Evolutionary conservation across 2,329 filamentous ascomycete genomes (phyloP).

Genomic region (Pseudogymnoascus sp.): DNA sequence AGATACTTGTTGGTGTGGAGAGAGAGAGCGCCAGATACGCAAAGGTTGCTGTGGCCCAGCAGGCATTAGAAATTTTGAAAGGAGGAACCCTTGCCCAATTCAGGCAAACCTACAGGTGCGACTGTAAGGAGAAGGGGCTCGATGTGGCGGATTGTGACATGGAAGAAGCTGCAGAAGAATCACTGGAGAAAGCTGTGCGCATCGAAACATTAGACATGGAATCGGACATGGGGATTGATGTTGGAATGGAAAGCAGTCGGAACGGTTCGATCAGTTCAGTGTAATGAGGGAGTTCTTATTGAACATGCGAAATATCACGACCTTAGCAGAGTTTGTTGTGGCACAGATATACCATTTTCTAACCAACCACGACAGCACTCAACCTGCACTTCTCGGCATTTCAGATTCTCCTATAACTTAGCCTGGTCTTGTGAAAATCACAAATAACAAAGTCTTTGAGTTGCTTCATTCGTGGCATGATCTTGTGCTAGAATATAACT

Average conservation of each 20-base stretch:
- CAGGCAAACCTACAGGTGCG: conserved; percentile 51
- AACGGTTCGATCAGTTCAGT: neutral
- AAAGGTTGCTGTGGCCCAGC: conserved; percentile 58
- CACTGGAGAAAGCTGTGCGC: neutral
- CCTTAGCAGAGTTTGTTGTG: neutral
- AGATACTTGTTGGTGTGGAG: conserved; percentile 54
- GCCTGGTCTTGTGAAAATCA: neutral
- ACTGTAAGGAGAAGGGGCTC: conserved; percentile 41
- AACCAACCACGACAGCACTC: neutral
- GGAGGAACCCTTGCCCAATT: conserved; percentile 49
- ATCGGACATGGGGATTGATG: neutral
- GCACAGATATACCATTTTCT: neutral
- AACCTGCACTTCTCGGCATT: neutral
- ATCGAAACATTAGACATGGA: neutral
- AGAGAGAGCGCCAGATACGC: conserved; percentile 65
- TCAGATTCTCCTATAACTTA: neutral
- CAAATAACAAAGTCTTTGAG: neutral
- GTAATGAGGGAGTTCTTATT: neutral
- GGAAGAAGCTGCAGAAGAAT: neutral
- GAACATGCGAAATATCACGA: neutral
- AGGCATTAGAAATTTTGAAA: conserved; percentile 44
- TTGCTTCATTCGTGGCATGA: neutral
- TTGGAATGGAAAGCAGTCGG: neutral
- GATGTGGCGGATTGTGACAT: conserved; percentile 11
- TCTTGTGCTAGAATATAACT: too few species aligned